These are phyloP conservation scores for Sporothrix curviconia DNA, from an alignment of 2,329 filamentous ascomycete species.

Conservation along the genomic window DNA sequence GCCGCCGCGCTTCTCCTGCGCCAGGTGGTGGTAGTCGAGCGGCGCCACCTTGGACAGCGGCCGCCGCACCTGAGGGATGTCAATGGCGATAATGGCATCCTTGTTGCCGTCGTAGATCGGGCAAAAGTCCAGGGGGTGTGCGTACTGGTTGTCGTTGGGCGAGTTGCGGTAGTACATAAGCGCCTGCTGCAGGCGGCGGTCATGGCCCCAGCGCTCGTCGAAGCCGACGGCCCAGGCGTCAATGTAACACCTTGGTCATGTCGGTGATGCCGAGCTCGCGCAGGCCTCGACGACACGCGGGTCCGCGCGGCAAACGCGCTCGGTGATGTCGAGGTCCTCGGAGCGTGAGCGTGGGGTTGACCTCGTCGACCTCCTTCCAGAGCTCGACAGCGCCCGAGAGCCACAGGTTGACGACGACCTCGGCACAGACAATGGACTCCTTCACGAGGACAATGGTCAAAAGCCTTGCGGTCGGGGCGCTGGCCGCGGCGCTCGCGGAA, in stretches of 20 bases:
- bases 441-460: constrained; percentile 81
- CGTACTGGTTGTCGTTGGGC: constrained; percentile 81
- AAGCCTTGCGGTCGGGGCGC: constrained; percentile 57
- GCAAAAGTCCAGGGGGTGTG: constrained; percentile 86
- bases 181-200: constrained; percentile 77
- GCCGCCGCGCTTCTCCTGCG: constrained; percentile 62
- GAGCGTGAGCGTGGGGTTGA: constrained; percentile 89
- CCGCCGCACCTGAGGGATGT: constrained; percentile 74
- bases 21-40: constrained; percentile 73
- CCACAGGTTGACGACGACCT: constrained; percentile 75
- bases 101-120: constrained; percentile 82
- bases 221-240: constrained; percentile 96
- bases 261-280: constrained; percentile 72
- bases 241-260: constrained; percentile 93
- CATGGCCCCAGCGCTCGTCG: constrained; percentile 79
- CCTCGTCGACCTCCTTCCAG: constrained; percentile 69
- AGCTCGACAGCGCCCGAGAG: constrained; percentile 57
- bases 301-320: constrained; percentile 68
- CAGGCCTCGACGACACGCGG: constrained; percentile 87
- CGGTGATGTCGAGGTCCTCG: constrained; percentile 79
- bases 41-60: constrained; percentile 62
- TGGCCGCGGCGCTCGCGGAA: constrained; percentile 65
- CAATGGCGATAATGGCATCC: constrained; percentile 71
- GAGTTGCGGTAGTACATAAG: constrained; percentile 92
- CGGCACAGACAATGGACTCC: constrained; percentile 68